Conservation (phyloP, 805 yeast genomes). For the Isabelozyma rhagii region DNA sequence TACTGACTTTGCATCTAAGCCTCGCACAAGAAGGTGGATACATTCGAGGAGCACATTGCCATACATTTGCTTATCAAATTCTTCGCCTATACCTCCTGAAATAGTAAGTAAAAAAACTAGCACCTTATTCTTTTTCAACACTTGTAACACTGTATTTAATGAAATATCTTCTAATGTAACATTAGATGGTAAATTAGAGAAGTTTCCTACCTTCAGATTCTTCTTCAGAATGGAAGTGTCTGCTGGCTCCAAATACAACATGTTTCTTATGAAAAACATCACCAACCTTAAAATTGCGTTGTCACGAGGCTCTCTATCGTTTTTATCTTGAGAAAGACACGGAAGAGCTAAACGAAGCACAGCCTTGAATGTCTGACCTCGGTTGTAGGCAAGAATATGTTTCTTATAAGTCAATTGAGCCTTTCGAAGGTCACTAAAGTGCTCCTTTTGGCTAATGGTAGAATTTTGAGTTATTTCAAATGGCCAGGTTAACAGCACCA, state of each 20-base stretch:
- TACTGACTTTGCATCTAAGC: slow-evolving; percentile 43
- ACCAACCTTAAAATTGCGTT: slow-evolving; percentile 70
- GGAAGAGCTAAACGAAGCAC: slow-evolving; percentile 67
- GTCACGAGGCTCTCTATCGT: slow-evolving; percentile 67
- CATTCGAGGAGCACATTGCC: slow-evolving; percentile 68
- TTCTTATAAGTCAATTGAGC: slow-evolving; percentile 73
- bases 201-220: slow-evolving; percentile 26
- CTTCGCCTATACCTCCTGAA: slow-evolving; percentile 59
- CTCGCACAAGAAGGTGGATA: slow-evolving; percentile 58
- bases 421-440: slow-evolving; percentile 58
- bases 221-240: slow-evolving; percentile 47
- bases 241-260: slow-evolving; percentile 75
- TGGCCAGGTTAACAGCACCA: slow-evolving; percentile 89
- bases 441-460: slow-evolving; percentile 52
- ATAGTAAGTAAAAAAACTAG: slow-evolving; percentile 70
- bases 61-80: slow-evolving; percentile 59
- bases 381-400: slow-evolving; percentile 52
- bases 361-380: slow-evolving; percentile 66
- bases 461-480: slow-evolving; percentile 60
- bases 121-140: slow-evolving; percentile 69
- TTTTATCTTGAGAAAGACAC: slow-evolving; percentile 46
- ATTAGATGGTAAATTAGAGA: slow-evolving; percentile 52
- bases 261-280: slow-evolving; percentile 69
- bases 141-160: slow-evolving; percentile 50
- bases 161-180: slow-evolving; percentile 67